Evolutionary conservation across 495 filamentous ascomycete species (phyloP), one percentile per base, ranked within the genome.

Genomic region (Penicillium angulare): DNA sequence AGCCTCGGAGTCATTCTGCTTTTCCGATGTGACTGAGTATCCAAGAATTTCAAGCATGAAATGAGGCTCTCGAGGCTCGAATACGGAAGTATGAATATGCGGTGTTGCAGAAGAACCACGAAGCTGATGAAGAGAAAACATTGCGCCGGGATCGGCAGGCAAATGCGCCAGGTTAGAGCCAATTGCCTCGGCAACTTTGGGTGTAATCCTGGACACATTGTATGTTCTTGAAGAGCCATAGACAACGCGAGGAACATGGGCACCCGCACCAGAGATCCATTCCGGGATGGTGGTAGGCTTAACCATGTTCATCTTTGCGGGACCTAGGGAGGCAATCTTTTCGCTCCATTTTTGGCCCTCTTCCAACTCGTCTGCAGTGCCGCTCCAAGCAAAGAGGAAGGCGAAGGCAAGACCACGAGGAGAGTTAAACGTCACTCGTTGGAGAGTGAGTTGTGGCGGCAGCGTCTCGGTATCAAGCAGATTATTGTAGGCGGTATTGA

Each of bases 41-140:
- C 48, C 62, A 23, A 70, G 23, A 22, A 73, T 59, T 56, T 74
- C 73, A 0, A 73, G 18, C 65, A 73, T 61, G 48, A 62, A 68
- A 56, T 76, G 73, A n/a, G 63, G 60, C 31, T 69, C 60, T 7
- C 69, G 55, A 5, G 60, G 22, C 7, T 26, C 53, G 49, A 74
- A 73, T 1, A 72, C 58, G 0, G 69, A 69, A 0, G 23, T 40
- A 21, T 60, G 43, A 15, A 9, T 21, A 5, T 33, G 42, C 5
- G 40, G 29, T 20, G 21, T 33, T 1, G 54, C 55, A 9, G 63
- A 59, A 5, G 49, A 47, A 0, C 56, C 58, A 1, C 70, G 59
- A n/a, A 71, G 55, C 41, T 66, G 42, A 40, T 76, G 71, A 7
- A 74, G 55, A 6, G 55, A 57, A 7, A 71, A 53, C 39, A 68